phyloP scores from a whole-genome alignment of 164 flowering plant species.

The Taxillus chinensis region DNA sequence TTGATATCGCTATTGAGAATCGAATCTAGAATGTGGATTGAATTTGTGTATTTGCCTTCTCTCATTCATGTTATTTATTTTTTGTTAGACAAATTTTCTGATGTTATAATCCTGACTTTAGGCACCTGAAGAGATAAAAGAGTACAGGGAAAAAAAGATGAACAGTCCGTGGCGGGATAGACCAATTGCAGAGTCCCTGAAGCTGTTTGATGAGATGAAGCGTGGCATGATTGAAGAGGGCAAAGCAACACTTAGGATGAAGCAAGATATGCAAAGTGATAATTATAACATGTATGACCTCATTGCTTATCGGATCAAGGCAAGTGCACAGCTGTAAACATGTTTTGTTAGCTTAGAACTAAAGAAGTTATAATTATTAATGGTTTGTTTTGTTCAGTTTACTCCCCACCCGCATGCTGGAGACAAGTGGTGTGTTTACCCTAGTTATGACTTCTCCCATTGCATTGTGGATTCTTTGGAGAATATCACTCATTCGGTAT shows the following conservation, averaged over 20 bases:
- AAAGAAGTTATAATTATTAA: neutral
- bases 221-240: conserved; percentile 83
- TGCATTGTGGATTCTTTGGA: conserved; percentile 98
- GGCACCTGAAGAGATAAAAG: conserved; percentile 90
- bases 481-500: conserved; percentile 92
- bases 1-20: no score
- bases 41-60: no score
- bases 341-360: conserved; percentile 2
- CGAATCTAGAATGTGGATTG: no score
- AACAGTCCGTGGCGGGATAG: conserved; percentile 99
- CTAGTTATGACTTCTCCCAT: conserved; percentile 96
- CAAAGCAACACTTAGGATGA: conserved; percentile 94
- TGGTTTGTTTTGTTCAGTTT: conserved; percentile 36
- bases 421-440: conserved; percentile 96
- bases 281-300: conserved; percentile 94
- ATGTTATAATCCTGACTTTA: conserved; percentile 12
- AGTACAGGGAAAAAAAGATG: conserved; percentile 81
- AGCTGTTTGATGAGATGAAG: conserved; percentile 87
- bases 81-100: no score
- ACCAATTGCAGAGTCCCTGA: conserved; percentile 79
- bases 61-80: no score
- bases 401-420: conserved; percentile 97
- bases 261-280: conserved; percentile 99
- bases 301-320: conserved; percentile 98
- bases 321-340: conserved; percentile 15